Conservation (phyloP, 257 asterid species). For the Misopates orontium region DNA sequence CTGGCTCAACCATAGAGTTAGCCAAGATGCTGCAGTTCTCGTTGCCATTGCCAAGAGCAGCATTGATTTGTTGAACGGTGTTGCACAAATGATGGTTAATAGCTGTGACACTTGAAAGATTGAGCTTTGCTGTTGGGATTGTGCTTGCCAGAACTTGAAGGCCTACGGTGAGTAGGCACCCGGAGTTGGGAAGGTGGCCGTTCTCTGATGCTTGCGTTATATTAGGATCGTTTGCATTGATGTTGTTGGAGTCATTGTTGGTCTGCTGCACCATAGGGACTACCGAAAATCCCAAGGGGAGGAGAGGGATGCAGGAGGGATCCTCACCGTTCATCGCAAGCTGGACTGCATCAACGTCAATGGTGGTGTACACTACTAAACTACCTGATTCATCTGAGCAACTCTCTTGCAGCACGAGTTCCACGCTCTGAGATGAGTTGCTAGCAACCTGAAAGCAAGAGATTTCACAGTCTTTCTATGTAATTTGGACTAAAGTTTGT, state of each 20-base stretch:
- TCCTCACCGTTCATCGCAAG: slow-evolving; percentile 92
- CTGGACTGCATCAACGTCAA: slow-evolving; percentile 84
- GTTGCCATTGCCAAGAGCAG: slow-evolving; percentile 35
- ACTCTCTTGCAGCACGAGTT: slow-evolving; percentile 90
- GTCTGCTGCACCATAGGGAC: slow-evolving; percentile 40
- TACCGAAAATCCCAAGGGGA: slow-evolving; percentile 77
- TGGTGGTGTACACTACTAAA: slow-evolving; percentile 73
- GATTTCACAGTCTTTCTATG: no score
- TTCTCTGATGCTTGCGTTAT: no score
- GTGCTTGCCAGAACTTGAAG: slow-evolving; percentile 85
- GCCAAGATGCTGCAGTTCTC: slow-evolving; percentile 20
- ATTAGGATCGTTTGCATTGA: slow-evolving; percentile 20
- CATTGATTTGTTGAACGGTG: slow-evolving; percentile 69
- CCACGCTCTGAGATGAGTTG: slow-evolving; percentile 89
- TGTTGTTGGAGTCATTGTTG: slow-evolving; percentile 19
- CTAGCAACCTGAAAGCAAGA: slow-evolving; percentile 67
- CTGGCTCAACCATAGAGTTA: slow-evolving; percentile 25
- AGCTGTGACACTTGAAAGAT: slow-evolving; percentile 73
- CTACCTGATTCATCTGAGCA: slow-evolving; percentile 90
- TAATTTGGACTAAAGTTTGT: background rate
- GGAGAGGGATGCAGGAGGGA: slow-evolving; percentile 76
- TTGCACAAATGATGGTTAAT: slow-evolving; percentile 72
- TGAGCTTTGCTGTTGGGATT: slow-evolving; percentile 71
- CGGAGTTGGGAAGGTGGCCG: no score
- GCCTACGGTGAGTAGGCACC: slow-evolving; percentile 82